Evolutionary conservation across 108 stramenopile genomes (phyloP), one percentile per base, ranked within the genome.

Genomic region (Conticribra guillardii): DNA sequence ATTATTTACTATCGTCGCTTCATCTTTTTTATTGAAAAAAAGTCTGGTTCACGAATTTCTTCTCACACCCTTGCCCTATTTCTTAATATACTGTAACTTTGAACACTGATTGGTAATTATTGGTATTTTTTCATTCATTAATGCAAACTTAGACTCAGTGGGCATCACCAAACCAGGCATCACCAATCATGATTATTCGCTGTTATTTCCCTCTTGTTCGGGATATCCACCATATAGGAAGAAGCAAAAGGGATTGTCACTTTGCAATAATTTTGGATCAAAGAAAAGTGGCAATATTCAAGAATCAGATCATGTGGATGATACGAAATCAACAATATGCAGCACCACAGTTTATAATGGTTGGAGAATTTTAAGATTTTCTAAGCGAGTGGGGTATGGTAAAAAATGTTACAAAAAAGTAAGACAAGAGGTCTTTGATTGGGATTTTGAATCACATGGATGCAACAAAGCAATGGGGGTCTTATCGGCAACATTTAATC

Each of bases 311-410:
- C 53, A 48, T 2, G 28, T 5, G 47, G 18, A 49, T 28, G 64
- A 19, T 16, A 58, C 37, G 22, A 5, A 26, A 54, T 37, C 32
- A 31, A 62, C 37, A 44, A 53, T 54, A 11, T 46, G 22, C 7
- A 61, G 34, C 4, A 60, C 51, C 27, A 34, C n/a, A 54, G 51
- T 33, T 27, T 22, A 52, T 3, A 50, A 74, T 30, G 73, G 74
- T 31, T 75, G 74, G 74, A 75, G 74, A 75, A 52, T 75, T 15
- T 23, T 75, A 19, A 45, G 57, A 45, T 75, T 65, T 62, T 51
- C 34, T 17, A 75, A 65, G 51, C 44, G 54, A 52, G 51, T 67
- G 33, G 74, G 74, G 44, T 34, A 28, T 48, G 74, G 74, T 47
- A 50, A 54, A 33, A 44, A 51, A 19, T 67, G 66, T 41, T 75